Evolutionary conservation across 2,329 filamentous ascomycete genomes (phyloP), one percentile per base, ranked within the genome.

Genomic region (Aspergillus tamarii): DNA sequence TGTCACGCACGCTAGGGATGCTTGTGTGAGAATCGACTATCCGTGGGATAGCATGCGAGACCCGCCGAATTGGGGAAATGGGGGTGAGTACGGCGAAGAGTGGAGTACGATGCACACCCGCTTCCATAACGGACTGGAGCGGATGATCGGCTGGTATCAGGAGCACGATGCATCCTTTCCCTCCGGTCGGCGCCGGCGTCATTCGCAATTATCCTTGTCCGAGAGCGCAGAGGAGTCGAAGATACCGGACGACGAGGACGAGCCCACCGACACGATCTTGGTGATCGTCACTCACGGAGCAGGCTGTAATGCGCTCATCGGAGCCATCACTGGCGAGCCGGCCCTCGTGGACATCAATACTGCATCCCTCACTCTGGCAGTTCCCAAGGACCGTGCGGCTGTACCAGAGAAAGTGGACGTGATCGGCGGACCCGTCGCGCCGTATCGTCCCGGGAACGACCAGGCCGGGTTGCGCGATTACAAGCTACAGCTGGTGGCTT

Each of bases 101-200:
- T 99, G 95, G 95, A 91, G 92, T 34, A 84, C 88, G 4, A 98
- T 99, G 95, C 95, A 99, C 78, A 90, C 89, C 74, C 87, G 95
- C 26, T 97, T 98, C 72, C 87, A 93, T 43, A 87, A 84, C 65
- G 94, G 94, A 1, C 78, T 97, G 45, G 89, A 91, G 68, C 87
- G 88, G 52, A 86, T 97, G 81, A 83, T 97, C 14, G 85, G 90
- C 64, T 98, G 93, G 92, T 99, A 99, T 74, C 80, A 81, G 60
- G 79, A 84, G 75, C 71, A 88, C 77, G 67, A 82, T 48, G 62
- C 50, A 36, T 56, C 55, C 19, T 26, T 58, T 21, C 30, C 60
- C n/a, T 30, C 61, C 28, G 36, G 28, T 46, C 66, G 59, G 11
- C 64, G 57, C 5, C 67, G 67, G 50, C 67, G 66, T 26, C 64